phyloP scores from a whole-genome alignment of 345 rosid genomes.

The Lumnitzera littorea region DNA sequence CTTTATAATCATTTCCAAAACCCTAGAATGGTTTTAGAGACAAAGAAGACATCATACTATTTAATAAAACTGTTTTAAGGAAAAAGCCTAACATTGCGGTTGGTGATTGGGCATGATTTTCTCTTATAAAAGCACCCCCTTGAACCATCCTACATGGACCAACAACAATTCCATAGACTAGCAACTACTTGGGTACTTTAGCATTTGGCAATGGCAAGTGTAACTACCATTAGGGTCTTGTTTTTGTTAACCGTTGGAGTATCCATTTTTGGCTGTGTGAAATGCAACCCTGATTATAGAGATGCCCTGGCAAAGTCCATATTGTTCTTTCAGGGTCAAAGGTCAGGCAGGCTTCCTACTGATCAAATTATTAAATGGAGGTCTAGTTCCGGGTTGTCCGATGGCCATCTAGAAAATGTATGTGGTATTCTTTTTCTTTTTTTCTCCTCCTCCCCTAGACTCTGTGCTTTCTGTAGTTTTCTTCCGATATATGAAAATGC shows the following conservation, averaged over 20 bases:
- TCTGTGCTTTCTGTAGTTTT: too few species aligned
- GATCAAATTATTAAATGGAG: constrained; percentile 60
- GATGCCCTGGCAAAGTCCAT: constrained; percentile 80
- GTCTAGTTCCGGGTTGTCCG: constrained; percentile 67
- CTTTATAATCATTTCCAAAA: not conserved
- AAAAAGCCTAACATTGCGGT: constrained; percentile 17
- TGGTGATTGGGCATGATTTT: not conserved
- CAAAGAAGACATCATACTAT: not conserved
- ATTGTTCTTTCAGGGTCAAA: constrained; percentile 83
- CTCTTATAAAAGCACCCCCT: constrained; percentile 4
- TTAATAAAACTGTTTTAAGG: constrained; percentile 2
- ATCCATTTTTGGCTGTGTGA: constrained; percentile 12
- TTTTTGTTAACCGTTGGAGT: too few species aligned
- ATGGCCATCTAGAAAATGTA: constrained; percentile 62
- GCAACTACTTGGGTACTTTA: not conserved
- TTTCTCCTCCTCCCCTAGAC: too few species aligned
- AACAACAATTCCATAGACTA: constrained; percentile 2
- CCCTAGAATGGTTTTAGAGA: not conserved
- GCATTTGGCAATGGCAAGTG: not conserved
- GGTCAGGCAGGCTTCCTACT: constrained; percentile 66
- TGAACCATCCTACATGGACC: not conserved
- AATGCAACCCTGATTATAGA: constrained; percentile 62
- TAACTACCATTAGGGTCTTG: too few species aligned
- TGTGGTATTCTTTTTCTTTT: not conserved
- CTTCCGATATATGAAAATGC: too few species aligned